Evolutionary conservation across 1,284 basidiomycete species (phyloP), one percentile per base, ranked within the genome.

Genomic region (Malassezia sp.): DNA sequence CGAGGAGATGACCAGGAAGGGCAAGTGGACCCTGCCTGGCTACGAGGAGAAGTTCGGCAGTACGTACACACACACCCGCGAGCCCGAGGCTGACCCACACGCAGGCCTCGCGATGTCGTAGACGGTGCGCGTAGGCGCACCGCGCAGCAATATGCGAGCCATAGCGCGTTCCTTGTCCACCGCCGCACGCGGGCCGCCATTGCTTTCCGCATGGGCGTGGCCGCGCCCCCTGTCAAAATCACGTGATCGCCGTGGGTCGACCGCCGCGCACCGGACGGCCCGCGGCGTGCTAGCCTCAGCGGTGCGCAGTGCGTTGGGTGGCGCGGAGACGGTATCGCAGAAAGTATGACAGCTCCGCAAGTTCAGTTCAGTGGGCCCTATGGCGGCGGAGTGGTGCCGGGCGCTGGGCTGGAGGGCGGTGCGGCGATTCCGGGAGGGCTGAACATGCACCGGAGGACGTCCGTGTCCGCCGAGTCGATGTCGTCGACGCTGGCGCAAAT

Each of bases 1-100:
- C 61, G 88, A 96, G 76, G 89, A 81, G 64, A 96, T 96, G 89
- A 74, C 96, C 67, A 83, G 85, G 80, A 93, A 97, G 78, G 93
- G 93, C 74, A 96, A 96, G 77, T 97, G 88, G 84, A 85, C 83
- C 70, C 87, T 93, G 49, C 67, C 67, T 28, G 65, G 66, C 31
- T 70, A 70, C 64, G 56, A 61, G 39, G 67, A 68, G 56, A 68
- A 66, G 60, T 68, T 67, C 42, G 67, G 65, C 45, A 69, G 60
- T 61, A 50, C 56, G 59, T 60, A 49, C 22, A 5, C 18, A 8
- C 10, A 11, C 2, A 15, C 31, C n/a, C 2, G 10, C 12, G 15
- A 1, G 5, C n/a, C n/a, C 8, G 24, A 12, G 12, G 33, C 18
- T 17, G 30, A 24, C 33, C 40, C 3, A 45, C n/a, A 14, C 8